phyloP scores from a whole-genome alignment of 495 filamentous ascomycete species.

The Tuber microsphaerosporum region DNA sequence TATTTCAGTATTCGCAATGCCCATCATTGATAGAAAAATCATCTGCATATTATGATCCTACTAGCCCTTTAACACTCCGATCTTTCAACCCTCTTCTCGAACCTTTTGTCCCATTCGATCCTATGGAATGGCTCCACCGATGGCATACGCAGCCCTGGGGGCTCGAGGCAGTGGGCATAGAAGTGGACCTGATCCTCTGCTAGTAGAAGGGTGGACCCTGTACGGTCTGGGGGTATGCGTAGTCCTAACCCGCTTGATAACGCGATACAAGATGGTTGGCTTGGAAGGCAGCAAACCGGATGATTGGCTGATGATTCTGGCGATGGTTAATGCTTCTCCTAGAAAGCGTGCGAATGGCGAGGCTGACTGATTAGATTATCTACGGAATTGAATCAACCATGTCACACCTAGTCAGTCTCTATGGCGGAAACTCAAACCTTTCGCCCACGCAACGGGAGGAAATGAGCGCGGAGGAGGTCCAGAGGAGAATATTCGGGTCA shows the following conservation, averaged over 20 bases:
- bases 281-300: slow-evolving; percentile 50
- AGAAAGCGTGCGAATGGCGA: not conserved
- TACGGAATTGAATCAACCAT: slow-evolving; percentile 44
- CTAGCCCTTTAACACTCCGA: not conserved
- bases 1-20: not conserved
- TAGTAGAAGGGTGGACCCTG: slow-evolving; percentile 50
- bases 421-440: slow-evolving; percentile 52
- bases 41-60: not conserved
- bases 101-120: not conserved
- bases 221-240: slow-evolving; percentile 48
- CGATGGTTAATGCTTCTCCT: slow-evolving; percentile 45
- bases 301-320: slow-evolving; percentile 57
- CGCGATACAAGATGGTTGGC: slow-evolving; percentile 51
- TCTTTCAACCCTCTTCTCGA: not conserved
- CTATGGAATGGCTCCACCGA: not conserved
- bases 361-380: slow-evolving; percentile 40
- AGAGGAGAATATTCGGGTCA: slow-evolving; percentile 50
- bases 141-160: not conserved
- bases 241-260: slow-evolving; percentile 49
- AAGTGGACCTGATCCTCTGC: slow-evolving; percentile 5
- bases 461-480: slow-evolving; percentile 48
- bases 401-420: slow-evolving; percentile 41
- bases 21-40: not conserved
- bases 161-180: not conserved
- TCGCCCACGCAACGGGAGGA: slow-evolving; percentile 47